phyloP scores from a whole-genome alignment of 306 rosid genomes.

The Comarum palustre region DNA sequence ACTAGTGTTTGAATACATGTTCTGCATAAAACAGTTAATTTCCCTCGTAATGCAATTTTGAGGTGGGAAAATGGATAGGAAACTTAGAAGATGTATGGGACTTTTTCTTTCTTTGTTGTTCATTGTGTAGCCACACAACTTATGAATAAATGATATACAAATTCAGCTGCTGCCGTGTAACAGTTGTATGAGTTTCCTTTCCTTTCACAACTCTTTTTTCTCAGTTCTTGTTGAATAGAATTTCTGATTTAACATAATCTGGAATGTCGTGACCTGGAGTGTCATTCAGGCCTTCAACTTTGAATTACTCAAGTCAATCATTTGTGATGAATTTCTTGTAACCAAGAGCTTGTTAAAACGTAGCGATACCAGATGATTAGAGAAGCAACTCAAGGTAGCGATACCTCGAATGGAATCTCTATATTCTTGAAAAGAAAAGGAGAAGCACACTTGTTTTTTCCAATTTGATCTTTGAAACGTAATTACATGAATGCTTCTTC shows the following conservation, averaged over 20 bases:
- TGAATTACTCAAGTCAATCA: neutral
- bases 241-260: neutral
- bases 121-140: neutral
- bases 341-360: neutral
- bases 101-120: neutral
- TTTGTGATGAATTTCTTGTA: neutral
- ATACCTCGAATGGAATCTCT: neutral
- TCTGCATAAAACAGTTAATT: neutral
- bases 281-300: neutral
- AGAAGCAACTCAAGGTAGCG: neutral
- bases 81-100: neutral
- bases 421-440: neutral
- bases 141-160: conserved; percentile 1
- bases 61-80: neutral
- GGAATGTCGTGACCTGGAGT: neutral
- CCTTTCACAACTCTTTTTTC: neutral
- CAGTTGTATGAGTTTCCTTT: neutral
- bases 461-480: neutral
- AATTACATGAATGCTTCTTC: neutral
- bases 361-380: neutral
- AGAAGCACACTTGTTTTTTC: neutral
- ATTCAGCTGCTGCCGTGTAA: neutral
- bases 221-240: neutral
- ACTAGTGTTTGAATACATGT: neutral
- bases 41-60: neutral